phyloP scores from a whole-genome alignment of 768 basidiomycete species.

The Auricularia cornea region DNA sequence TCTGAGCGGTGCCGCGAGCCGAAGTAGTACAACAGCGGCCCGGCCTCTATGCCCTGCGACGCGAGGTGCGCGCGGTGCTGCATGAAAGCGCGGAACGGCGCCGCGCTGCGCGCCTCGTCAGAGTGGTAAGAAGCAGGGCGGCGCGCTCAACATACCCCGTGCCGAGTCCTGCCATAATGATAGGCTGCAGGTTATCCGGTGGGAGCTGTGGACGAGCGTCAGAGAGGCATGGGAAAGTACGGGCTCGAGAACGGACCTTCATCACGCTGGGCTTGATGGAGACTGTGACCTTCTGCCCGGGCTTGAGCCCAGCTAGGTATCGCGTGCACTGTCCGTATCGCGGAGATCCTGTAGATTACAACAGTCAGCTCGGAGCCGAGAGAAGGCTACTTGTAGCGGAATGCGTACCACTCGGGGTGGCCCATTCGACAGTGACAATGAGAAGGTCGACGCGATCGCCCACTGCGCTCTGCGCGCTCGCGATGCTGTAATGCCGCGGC shows the following conservation, averaged over 20 bases:
- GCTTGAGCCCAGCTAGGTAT: constrained; percentile 75
- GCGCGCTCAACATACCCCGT: constrained; percentile 47
- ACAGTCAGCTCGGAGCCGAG: constrained; percentile 5
- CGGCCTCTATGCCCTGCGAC: constrained; percentile 68
- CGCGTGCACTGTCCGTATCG: constrained; percentile 94
- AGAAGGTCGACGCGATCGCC: constrained; percentile 91
- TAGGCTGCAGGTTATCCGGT: constrained; percentile 71
- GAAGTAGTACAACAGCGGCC: constrained; percentile 97
- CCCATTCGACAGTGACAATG: constrained; percentile 95
- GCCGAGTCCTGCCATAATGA: constrained; percentile 98
- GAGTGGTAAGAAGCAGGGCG: neutral
- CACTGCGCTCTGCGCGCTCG: constrained; percentile 89
- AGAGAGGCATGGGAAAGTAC: constrained; percentile 3
- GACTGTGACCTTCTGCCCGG: constrained; percentile 91
- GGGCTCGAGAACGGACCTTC: constrained; percentile 54
- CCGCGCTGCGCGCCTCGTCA: constrained; percentile 38
- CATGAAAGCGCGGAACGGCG: constrained; percentile 98
- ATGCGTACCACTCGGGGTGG: constrained; percentile 65
- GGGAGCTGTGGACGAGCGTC: constrained; percentile 51
- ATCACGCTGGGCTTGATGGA: constrained; percentile 99
- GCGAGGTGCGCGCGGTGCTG: constrained; percentile 86
- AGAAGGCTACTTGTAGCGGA: neutral
- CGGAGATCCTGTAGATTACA: constrained; percentile 42
- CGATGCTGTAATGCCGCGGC: constrained; percentile 97
- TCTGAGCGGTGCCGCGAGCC: constrained; percentile 92